Evolutionary conservation across 1,139 yeast genomes (phyloP).

Genomic region (Geotrichum cucujoidarum): DNA sequence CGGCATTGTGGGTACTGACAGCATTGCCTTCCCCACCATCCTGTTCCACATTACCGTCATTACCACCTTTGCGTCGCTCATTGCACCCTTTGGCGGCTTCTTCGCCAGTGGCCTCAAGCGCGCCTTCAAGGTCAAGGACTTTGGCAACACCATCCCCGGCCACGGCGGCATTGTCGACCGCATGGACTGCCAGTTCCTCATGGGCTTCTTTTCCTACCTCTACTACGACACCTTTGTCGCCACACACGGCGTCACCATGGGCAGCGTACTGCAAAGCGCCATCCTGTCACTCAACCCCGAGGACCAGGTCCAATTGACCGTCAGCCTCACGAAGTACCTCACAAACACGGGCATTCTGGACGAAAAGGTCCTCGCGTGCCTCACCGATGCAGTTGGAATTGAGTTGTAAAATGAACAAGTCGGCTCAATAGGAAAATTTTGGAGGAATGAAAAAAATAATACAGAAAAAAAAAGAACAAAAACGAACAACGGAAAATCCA

Average conservation of each 20-base stretch:
- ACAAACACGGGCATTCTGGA: constrained; percentile 49
- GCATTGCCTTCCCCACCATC: constrained; percentile 70
- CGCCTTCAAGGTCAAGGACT: constrained; percentile 92
- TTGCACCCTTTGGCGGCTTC: constrained; percentile 98
- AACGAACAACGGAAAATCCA: too few species aligned
- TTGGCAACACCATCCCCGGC: constrained; percentile 91
- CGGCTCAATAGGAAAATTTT: too few species aligned
- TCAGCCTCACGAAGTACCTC: constrained; percentile 58
- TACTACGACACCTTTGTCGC: constrained; percentile 90
- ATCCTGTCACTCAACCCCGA: constrained; percentile 63
- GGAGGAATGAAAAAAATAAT: too few species aligned
- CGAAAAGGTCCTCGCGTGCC: constrained; percentile 35
- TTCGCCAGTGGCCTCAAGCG: constrained; percentile 97
- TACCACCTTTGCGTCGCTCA: constrained; percentile 91
- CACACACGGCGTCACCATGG: constrained; percentile 56
- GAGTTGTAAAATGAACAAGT: background rate
- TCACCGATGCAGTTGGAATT: constrained; percentile 18
- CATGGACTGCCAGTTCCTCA: constrained; percentile 93
- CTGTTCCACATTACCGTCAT: constrained; percentile 80
- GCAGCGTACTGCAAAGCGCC: constrained; percentile 67
- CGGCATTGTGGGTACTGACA: constrained; percentile 41
- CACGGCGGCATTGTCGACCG: constrained; percentile 98
- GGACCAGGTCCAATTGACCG: constrained; percentile 61
- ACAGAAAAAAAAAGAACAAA: too few species aligned
- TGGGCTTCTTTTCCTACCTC: constrained; percentile 91